Base-by-base conservation (phyloP, 2,329 filamentous ascomycete species). In the Trichoderma sp. region DNA sequence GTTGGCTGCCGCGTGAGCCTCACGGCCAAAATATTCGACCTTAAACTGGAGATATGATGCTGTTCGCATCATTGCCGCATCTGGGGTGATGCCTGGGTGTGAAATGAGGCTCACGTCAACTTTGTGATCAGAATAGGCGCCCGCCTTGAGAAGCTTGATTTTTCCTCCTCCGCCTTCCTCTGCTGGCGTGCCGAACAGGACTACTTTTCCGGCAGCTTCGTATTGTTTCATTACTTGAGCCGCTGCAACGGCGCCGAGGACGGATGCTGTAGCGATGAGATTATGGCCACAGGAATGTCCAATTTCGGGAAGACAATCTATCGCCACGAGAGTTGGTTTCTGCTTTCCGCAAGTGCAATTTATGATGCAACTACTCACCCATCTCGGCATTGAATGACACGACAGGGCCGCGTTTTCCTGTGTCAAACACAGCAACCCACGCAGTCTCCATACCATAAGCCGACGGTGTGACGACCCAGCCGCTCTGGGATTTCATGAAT, bases 211-310 rank as follows among this genome's bases (percentile, higher is more conserved):
- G 0, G 80, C 73, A 2, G 88, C 76, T 1, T 75, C 72, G 52
- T 81, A 77, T 14, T 78, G 73, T 24, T 77, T 79, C 72, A 87
- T 77, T 2, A 83, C 74, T 31, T 82, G 76, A 0, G 83, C 84
- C 0, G 84, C 79, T 4, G 83, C 85, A 3, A 88, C 73, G 29
- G 79, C 82, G 4, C 77, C 83, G 1, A 82, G 80, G 4, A 86
- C 73, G 0, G 84, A 85, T 2, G 82, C 81, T 0, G 79, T 83
- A 10, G 83, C 83, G 67, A 85, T 86, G 58, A 86, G 79, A 71
- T 87, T 87, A 76, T 87, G 85, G 4, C 86, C 85, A 68, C 85
- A 87, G 8, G 84, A 84, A 72, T 87, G 85, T 43, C 84, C 84
- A 8, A 86, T 81, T 3, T 78, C 80, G 1, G 83, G 82, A 8